A percentile compares a stretch with the other conserved stretches of the same genome.
Conservation (phyloP, 129 eudicot species). For the Flaveria ramosissima region DNA sequence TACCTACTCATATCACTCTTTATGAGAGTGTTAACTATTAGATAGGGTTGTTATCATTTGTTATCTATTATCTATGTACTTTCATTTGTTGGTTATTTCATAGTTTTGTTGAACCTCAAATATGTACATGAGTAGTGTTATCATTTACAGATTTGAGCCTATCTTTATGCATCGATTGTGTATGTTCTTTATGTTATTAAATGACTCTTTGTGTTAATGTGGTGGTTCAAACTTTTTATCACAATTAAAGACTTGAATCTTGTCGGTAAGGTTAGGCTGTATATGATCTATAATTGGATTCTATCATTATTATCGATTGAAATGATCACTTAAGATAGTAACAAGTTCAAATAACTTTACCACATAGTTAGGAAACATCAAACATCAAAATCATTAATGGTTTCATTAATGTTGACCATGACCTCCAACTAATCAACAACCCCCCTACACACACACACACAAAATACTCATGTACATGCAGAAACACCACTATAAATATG, state of each 20-base stretch:
- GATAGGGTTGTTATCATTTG: too few species aligned
- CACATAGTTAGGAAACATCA: slow-evolving; percentile 11
- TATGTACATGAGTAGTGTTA: not conserved
- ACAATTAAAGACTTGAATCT: not conserved
- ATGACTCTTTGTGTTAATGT: not conserved
- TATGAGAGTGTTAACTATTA: too few species aligned
- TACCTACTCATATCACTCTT: too few species aligned
- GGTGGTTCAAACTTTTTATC: not conserved
- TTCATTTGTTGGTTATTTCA: not conserved
- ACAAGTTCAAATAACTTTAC: not conserved
- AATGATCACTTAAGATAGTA: not conserved
- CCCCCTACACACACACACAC: not conserved
- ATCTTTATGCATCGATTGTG: not conserved
- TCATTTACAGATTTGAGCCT: not conserved
- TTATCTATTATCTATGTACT: too few species aligned
- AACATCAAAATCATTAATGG: not conserved
- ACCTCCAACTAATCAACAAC: not conserved
- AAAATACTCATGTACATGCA: too few species aligned
- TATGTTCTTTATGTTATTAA: not conserved
- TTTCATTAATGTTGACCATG: not conserved
- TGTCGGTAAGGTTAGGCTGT: not conserved
- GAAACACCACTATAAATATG: slow-evolving; percentile 2
- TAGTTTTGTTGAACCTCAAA: not conserved
- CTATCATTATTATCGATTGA: not conserved
- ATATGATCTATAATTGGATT: slow-evolving; percentile 3